Evolutionary conservation across 129 eudicot species (phyloP), one percentile per base, ranked within the genome.

Genomic region (Helichrysum umbraculigerum): DNA sequence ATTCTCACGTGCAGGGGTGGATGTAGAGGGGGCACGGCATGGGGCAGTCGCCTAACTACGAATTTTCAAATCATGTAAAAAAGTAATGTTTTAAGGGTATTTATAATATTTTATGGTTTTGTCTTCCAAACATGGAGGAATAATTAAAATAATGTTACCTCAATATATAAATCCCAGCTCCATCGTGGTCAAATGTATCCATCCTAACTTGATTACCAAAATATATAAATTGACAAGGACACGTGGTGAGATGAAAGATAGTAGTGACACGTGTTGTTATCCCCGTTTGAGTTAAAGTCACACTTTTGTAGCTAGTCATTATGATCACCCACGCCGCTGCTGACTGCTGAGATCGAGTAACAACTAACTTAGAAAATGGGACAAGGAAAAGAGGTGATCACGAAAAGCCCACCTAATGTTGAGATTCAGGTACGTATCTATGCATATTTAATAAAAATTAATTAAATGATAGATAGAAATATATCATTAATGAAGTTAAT

Each of bases 381-480:
- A 74, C 79, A 83, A 57, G 85, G 83, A 14, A 78, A 77, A 28
- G 83, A 86, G 32, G 72, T 54, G 25, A 72, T 79, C 58, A 86
- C 68, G 17, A 71, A 74, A 79, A 41, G 28, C 37, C 77, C 81
- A 50, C 70, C 87, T 29, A 69, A 19, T 34, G 54, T 86, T 19
- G 85, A 80, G 60, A 83, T 86, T 77, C 83, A 80, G 85, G 87
- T 74, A 78, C 33, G 15, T 58, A 58, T 21, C n/a, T n/a, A n/a
- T n/a, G 0, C 14, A 20, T 59, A 22, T 25, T 25, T 25, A 0
- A 25, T 25, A 25, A 0, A 25, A 0, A 25, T 25, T 25, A 25
- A 25, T 25, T 25, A 25, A 25, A 0, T 25, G 28, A 1, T 25
- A 1, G 28, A 1, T 25, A n/a, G n/a, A n/a, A n/a, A n/a, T n/a